These are phyloP conservation scores for Calonectria montana DNA, from an alignment of 2,329 filamentous ascomycete species.

Conservation along the genomic window DNA sequence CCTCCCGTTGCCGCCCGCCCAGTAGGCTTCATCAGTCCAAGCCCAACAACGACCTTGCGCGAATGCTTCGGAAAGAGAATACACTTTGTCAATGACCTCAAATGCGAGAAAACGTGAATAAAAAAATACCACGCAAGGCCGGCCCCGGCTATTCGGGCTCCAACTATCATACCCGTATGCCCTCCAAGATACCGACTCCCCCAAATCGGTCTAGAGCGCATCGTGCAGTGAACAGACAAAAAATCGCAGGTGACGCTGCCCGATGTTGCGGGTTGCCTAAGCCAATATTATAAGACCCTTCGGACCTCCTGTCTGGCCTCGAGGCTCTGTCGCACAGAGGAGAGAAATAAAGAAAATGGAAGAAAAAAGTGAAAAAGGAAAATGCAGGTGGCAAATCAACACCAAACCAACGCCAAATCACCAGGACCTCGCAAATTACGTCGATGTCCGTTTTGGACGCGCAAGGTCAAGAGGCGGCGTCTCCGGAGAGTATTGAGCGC, in stretches of 20 bases:
- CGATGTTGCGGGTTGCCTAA: conserved; percentile 7
- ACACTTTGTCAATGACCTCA: conserved; percentile 27
- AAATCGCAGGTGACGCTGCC: conserved; percentile 9
- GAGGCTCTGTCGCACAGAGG: conserved; percentile 23
- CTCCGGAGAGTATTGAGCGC: conserved; percentile 66
- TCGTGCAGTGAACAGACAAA: conserved; percentile 8
- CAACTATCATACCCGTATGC: neutral
- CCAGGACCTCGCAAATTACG: conserved; percentile 55
- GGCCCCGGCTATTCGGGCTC: conserved; percentile 2
- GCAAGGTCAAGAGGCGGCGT: conserved; percentile 44
- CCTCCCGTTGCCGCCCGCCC: conserved; percentile 23
- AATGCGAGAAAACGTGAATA: conserved; percentile 26
- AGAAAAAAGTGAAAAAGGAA: conserved; percentile 39
- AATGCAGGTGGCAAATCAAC: conserved; percentile 49
- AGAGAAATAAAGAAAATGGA: conserved; percentile 30
- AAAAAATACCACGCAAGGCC: conserved; percentile 21
- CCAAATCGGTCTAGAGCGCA: neutral
- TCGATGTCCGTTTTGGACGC: conserved; percentile 41
- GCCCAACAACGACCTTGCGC: conserved; percentile 24
- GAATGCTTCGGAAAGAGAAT: conserved; percentile 29
- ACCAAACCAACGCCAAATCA: conserved; percentile 57
- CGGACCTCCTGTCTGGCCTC: conserved; percentile 27
- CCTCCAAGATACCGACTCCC: neutral
- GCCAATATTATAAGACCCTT: conserved; percentile 35
- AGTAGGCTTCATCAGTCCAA: conserved; percentile 25